Conservation (phyloP, 208 protist genomes). For the Trypanosomatidae sp. region DNA sequence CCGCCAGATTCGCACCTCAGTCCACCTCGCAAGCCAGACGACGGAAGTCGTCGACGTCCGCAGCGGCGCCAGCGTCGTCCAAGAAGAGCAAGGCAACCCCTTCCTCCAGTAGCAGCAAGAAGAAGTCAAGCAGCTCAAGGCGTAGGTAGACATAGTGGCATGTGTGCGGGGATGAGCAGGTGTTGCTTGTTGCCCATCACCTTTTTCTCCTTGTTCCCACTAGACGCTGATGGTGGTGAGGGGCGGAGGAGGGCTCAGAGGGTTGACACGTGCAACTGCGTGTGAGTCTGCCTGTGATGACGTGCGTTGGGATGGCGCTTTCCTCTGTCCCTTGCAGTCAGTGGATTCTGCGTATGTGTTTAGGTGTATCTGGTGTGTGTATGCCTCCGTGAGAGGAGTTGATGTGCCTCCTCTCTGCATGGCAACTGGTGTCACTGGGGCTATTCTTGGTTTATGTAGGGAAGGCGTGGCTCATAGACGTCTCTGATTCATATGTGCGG, state of each 20-base stretch:
- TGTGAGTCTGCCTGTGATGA: neutral
- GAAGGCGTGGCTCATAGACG: neutral
- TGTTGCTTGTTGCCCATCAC: neutral
- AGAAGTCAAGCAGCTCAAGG: constrained; percentile 5
- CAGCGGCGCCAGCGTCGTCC: neutral
- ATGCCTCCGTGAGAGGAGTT: neutral
- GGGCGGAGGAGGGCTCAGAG: neutral
- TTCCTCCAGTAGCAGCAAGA: neutral
- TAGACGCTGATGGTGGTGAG: neutral
- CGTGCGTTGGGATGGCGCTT: neutral
- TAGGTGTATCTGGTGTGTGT: neutral
- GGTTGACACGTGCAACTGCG: neutral
- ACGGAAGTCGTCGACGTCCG: neutral
- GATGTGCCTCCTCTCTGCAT: neutral
- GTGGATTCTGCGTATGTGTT: neutral
- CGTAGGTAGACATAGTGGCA: neutral
- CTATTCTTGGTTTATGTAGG: neutral
- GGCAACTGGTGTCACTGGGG: neutral
- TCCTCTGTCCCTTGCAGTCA: neutral
- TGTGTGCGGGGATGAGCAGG: neutral
- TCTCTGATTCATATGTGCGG: neutral
- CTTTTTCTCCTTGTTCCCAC: neutral
- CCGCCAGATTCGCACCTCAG: neutral
- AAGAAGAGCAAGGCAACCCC: neutral
- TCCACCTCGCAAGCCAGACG: neutral